These are phyloP conservation scores for Daldinia vernicosa DNA, from an alignment of 495 filamentous ascomycete genomes.

Conservation along the genomic window DNA sequence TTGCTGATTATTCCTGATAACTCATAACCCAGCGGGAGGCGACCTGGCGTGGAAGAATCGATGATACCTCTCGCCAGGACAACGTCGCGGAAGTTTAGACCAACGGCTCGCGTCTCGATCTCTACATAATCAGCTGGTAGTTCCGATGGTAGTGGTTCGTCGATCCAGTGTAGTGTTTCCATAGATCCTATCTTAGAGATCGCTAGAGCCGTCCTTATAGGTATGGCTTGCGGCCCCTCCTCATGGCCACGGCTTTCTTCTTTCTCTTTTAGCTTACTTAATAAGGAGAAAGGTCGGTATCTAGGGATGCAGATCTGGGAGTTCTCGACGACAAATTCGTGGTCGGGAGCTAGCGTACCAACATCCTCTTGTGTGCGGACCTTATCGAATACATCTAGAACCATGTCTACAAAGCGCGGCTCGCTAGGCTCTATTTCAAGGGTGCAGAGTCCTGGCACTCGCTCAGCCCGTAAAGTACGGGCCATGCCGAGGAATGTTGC, in stretches of 20 bases:
- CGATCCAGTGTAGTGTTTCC: background rate
- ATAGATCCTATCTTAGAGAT: background rate
- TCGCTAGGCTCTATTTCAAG: background rate
- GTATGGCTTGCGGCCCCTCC: background rate
- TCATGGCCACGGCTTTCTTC: constrained; percentile 4
- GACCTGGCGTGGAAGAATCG: constrained; percentile 17
- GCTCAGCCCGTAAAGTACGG: constrained; percentile 39
- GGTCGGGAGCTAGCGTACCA: constrained; percentile 38
- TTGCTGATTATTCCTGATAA: constrained; percentile 9
- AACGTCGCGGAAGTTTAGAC: constrained; percentile 54
- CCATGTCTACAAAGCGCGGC: background rate
- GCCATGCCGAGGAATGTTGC: constrained; percentile 41
- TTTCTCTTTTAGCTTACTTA: constrained; percentile 12
- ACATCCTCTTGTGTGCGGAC: constrained; percentile 21
- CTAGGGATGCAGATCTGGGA: constrained; percentile 30
- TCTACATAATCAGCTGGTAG: constrained; percentile 43
- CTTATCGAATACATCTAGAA: background rate
- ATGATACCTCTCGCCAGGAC: constrained; percentile 48
- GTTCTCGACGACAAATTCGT: constrained; percentile 43
- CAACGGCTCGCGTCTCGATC: constrained; percentile 53
- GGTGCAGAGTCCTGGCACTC: constrained; percentile 25
- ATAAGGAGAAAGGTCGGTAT: constrained; percentile 37
- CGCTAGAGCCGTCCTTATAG: background rate
- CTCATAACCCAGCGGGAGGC: constrained; percentile 50
- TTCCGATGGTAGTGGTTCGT: constrained; percentile 3